Percentiles rank a stretch among this genome's conserved stretches.
Evolutionary conservation across 2,329 filamentous ascomycete species (phyloP).

Genomic region (Aspergillus sp.): DNA sequence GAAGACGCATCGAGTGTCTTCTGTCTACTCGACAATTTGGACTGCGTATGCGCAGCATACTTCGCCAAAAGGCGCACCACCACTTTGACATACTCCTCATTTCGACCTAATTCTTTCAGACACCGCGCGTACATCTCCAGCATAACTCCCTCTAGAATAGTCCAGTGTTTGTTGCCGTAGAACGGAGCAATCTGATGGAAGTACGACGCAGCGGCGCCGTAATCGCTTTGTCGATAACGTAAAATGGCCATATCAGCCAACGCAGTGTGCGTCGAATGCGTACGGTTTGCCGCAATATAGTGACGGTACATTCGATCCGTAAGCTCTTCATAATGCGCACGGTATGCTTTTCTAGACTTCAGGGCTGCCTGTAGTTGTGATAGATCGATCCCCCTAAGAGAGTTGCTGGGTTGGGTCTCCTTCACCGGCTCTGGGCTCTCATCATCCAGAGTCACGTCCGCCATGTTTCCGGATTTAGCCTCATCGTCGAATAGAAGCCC

Average conservation of each 20-base stretch:
- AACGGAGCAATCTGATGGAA: constrained; percentile 77
- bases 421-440: constrained; percentile 20
- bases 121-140: constrained; percentile 83
- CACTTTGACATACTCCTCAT: constrained; percentile 76
- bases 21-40: constrained; percentile 30
- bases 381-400: constrained; percentile 53
- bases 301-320: constrained; percentile 82
- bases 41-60: constrained; percentile 36
- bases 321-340: constrained; percentile 69
- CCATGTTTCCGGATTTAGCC: constrained; percentile 30
- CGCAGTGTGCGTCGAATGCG: constrained; percentile 72
- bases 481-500: constrained; percentile 39
- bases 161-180: constrained; percentile 78
- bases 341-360: constrained; percentile 63
- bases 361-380: constrained; percentile 62
- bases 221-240: constrained; percentile 75
- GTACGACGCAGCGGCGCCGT: constrained; percentile 69
- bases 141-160: constrained; percentile 75
- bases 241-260: constrained; percentile 84
- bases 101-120: constrained; percentile 71
- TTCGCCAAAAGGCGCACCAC: constrained; percentile 64
- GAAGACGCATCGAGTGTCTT: constrained; percentile 32
- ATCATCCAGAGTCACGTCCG: constrained; percentile 37
- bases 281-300: constrained; percentile 75
- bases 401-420: constrained; percentile 20